Conservation (phyloP, 2,329 filamentous ascomycete species). For the Botryotinia narcissicola region DNA sequence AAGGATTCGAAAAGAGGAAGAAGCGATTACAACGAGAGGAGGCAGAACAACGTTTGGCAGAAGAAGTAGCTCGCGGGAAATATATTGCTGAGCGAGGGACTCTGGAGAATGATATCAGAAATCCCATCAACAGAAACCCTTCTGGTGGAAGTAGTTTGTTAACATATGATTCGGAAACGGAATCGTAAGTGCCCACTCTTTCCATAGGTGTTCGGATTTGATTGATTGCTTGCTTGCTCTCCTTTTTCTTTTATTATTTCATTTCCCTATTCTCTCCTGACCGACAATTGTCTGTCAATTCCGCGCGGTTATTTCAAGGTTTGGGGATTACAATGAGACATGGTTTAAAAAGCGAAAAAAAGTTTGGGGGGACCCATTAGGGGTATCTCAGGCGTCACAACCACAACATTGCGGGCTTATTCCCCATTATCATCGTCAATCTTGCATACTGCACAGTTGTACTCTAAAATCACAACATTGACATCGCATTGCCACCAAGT, state of each 20-base stretch:
- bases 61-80: constrained; percentile 39
- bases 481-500: background rate
- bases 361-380: background rate
- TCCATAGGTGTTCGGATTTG: constrained; percentile 2
- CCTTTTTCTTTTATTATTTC: constrained; percentile 1
- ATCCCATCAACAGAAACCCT: constrained; percentile 12
- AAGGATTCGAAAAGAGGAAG: constrained; percentile 50
- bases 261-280: background rate
- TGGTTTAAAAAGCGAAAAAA: constrained; percentile 8
- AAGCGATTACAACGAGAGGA: constrained; percentile 47
- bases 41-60: constrained; percentile 42
- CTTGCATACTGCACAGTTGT: constrained; percentile 17
- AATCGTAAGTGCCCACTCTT: constrained; percentile 36
- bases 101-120: constrained; percentile 32
- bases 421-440: constrained; percentile 13
- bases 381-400: constrained; percentile 5
- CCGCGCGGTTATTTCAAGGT: constrained; percentile 1
- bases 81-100: constrained; percentile 38
- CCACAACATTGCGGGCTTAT: constrained; percentile 6
- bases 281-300: constrained; percentile 5
- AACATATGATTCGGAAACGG: constrained; percentile 38
- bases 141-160: constrained; percentile 32
- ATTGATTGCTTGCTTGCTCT: constrained; percentile 10
- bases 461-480: constrained; percentile 5
- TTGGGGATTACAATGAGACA: constrained; percentile 17